Evolutionary conservation across 345 rosid species (phyloP).

Genomic region (Linum lewisii): DNA sequence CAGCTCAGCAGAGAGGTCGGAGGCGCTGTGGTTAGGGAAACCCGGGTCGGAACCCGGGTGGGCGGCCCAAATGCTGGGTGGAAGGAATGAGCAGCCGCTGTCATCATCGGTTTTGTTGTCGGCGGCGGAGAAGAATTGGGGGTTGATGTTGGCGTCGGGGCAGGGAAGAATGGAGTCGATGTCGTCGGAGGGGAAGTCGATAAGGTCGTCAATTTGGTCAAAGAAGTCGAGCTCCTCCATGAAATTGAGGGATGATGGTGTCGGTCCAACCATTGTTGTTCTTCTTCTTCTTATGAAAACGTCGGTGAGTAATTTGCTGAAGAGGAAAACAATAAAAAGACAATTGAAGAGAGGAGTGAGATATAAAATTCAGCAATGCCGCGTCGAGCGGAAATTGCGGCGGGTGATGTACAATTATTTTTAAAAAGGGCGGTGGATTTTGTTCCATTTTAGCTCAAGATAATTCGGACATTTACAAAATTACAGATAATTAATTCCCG

Average conservation of each 20-base stretch:
- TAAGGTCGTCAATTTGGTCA: constrained; percentile 27
- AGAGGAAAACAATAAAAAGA: background rate
- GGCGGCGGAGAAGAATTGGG: constrained; percentile 21
- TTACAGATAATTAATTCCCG: background rate
- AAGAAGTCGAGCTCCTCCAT: constrained; percentile 88
- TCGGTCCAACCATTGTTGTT: constrained; percentile 49
- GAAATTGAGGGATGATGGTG: constrained; percentile 24
- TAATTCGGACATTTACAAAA: background rate
- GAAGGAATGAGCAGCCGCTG: constrained; percentile 24
- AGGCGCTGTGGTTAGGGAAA: constrained; percentile 15
- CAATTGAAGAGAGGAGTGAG: background rate
- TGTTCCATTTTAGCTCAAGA: background rate
- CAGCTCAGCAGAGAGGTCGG: constrained; percentile 70
- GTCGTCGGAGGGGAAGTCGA: constrained; percentile 13
- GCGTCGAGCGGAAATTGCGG: no score
- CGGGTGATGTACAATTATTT: no score
- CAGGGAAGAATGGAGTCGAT: constrained; percentile 81
- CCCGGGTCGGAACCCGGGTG: constrained; percentile 39
- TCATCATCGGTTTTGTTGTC: background rate
- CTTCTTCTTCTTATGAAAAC: constrained; percentile 4
- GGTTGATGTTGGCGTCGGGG: constrained; percentile 52
- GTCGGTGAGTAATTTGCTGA: no score
- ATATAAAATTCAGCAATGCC: no score
- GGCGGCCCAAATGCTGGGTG: constrained; percentile 56
- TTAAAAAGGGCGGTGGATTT: no score